Percentiles rank a stretch among this genome's conserved stretches.
phyloP scores from a whole-genome alignment of 1,284 basidiomycete genomes.

The Golubevia pallescens region DNA sequence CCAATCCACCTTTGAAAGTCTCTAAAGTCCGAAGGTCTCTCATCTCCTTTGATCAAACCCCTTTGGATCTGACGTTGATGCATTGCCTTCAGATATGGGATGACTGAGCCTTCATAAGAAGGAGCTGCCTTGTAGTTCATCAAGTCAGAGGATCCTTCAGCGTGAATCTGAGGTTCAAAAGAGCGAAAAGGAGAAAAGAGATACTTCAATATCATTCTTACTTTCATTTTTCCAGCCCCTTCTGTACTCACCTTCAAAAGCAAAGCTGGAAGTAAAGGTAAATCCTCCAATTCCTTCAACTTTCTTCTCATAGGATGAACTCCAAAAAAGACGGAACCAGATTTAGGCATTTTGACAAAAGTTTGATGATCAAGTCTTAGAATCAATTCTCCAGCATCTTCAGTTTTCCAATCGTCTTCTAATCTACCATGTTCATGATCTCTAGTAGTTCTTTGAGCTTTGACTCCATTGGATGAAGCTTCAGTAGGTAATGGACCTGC shows the following conservation, averaged over 20 bases:
- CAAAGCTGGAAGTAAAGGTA: slow-evolving; percentile 65
- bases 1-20: too few relatives aligned
- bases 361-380: slow-evolving; percentile 63
- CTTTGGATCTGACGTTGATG: slow-evolving; percentile 64
- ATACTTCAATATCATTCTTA: too few relatives aligned
- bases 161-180: slow-evolving; percentile 63
- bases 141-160: slow-evolving; percentile 57
- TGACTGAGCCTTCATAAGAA: slow-evolving; percentile 60
- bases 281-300: slow-evolving; percentile 65
- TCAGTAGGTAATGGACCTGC: slow-evolving; percentile 32
- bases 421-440: slow-evolving; percentile 7
- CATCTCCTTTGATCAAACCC: slow-evolving; percentile 63
- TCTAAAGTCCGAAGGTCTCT: slow-evolving; percentile 26
- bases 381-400: slow-evolving; percentile 27
- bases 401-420: slow-evolving; percentile 8
- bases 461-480: slow-evolving; percentile 8
- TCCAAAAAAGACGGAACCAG: slow-evolving; percentile 66
- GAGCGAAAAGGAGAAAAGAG: too few relatives aligned
- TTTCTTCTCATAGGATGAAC: slow-evolving; percentile 66
- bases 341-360: slow-evolving; percentile 67
- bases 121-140: slow-evolving; percentile 66
- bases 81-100: slow-evolving; percentile 66
- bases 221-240: too few relatives aligned
- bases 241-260: slow-evolving; percentile 51
- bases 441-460: slow-evolving; percentile 6